Base-by-base conservation (phyloP, 1,139 yeast species). In the Candida sanyaensis region DNA sequence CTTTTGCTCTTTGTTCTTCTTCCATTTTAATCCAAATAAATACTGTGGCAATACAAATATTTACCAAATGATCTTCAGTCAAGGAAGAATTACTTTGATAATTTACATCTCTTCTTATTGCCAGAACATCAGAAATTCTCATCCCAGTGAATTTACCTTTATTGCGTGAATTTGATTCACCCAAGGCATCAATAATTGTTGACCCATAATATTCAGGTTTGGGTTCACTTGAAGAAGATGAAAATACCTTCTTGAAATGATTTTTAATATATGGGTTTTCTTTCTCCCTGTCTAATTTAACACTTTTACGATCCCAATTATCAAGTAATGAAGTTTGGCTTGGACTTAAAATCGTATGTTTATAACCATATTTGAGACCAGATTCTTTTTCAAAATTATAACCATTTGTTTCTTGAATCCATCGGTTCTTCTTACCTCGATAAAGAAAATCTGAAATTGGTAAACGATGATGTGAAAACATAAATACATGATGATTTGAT, bases 31-130 rank as follows among this genome's bases (percentile, higher is more conserved):
- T 17, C 21, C 21, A 17, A 17, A 17, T 17, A 17, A 17, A 45
- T 2, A 52, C 47, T 1, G 57, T 38, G 8, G 52, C 52, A 13
- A 53, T 44, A 42, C 57, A 55, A 5, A 53, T 45, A 13, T 46
- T 43, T 9, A 55, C 57, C 43, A 52, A 47, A 12, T 46, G 48
- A 34, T 55, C 55, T 10, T 40, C 24, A 27, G 42, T 32, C 3
- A 55, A 50, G 2, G 54, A 47, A 10, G 31, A 29, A 3, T 52
- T 42, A 33, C 48, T 49, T 41, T 52, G 52, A 29, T 49, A 51
- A 30, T 52, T 38, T 17, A 36, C 28, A 32, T 31, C 10, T n/a
- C 29, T 33, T 31, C 40, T 40, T 4, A 37, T 13, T 30, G 46
- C 30, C 13, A 38, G 37, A 21, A 44, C 9, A 27, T 50, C 52